Base-by-base conservation (phyloP, 2,329 filamentous ascomycete species). In the Ceratocystis albifundus region DNA sequence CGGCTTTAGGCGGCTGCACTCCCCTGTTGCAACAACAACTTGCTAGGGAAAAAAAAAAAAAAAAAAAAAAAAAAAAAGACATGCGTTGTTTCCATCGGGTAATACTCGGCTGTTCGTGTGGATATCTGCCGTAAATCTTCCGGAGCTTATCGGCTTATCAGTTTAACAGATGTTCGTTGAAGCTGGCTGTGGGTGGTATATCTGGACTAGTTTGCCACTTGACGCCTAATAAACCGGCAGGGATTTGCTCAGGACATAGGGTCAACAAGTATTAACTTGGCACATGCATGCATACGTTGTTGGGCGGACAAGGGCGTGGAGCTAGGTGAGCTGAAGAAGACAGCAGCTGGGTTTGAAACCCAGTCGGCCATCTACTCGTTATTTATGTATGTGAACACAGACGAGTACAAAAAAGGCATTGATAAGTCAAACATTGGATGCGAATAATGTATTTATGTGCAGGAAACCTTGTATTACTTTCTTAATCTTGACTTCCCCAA, bases 1-100 rank as follows among this genome's bases (percentile, higher is more conserved):
- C 20, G 12, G 53, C 53, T 57, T 57, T n/a, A 32, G 22, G 53
- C 25, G 53, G 53, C 12, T 15, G 7, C 32, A 45, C 70, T 32
- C 15, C 12, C 25, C 53, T 57, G 53, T n/a, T 57, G 6, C 46
- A 22, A n/a, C n/a, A n/a, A n/a, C n/a, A n/a, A 36, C 10, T 10
- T 36, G 32, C 32, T 10, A 36, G 10, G 32, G 32, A 36, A 10
- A 36, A n/a, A n/a, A n/a, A n/a, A n/a, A n/a, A n/a, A n/a, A n/a
- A n/a, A n/a, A n/a, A n/a, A n/a, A n/a, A n/a, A n/a, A n/a, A n/a
- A n/a, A n/a, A n/a, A n/a, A 36, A 36, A 36, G 32, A 10, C 32
- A 8, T 10, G 32, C 32, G 32, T 36, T 36, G 32, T 10, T 36
- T 10, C 8, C 3, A 8, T 12, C 48, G 48, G 48, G 22, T 53